A percentile compares a stretch with the other conserved stretches of the same genome.
Conservation (phyloP, 257 asterid genomes). For the Solanum paucissectum region DNA sequence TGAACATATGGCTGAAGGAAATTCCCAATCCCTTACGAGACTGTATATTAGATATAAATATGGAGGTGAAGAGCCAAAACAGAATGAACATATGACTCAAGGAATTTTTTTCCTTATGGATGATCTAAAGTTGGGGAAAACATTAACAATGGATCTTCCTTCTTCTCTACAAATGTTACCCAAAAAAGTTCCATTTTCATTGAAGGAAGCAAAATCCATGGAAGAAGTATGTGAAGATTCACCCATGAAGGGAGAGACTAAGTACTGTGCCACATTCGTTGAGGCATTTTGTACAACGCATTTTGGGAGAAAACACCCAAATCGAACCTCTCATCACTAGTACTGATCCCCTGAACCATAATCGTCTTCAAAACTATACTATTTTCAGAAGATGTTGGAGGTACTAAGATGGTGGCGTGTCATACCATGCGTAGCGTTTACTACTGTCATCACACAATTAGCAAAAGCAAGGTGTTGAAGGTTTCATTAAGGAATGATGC, state of each 20-base stretch:
- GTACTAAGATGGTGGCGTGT: conserved; percentile 46
- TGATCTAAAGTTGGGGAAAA: conserved; percentile 40
- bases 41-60: too few species aligned
- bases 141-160: conserved; percentile 19
- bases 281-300: conserved; percentile 28
- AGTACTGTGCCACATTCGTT: conserved; percentile 55
- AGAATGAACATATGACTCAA: too few species aligned
- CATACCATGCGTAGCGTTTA: conserved; percentile 61
- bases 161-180: conserved; percentile 10
- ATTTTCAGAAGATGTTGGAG: conserved; percentile 23
- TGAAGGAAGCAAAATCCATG: conserved; percentile 36
- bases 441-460: conserved; percentile 54
- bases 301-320: conserved; percentile 20
- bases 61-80: too few species aligned
- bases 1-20: too few species aligned
- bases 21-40: too few species aligned
- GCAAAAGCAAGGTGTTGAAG: conserved; percentile 31
- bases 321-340: conserved; percentile 14
- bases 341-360: too few species aligned
- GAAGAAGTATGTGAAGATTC: conserved; percentile 44
- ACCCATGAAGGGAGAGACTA: conserved; percentile 57
- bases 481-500: conserved; percentile 30
- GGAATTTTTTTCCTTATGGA: conserved; percentile 42
- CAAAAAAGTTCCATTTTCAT: conserved; percentile 50
- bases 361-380: not conserved